Evolutionary conservation across 1,139 yeast species (phyloP).

Genomic region (Debaryomyces nepalensis): DNA sequence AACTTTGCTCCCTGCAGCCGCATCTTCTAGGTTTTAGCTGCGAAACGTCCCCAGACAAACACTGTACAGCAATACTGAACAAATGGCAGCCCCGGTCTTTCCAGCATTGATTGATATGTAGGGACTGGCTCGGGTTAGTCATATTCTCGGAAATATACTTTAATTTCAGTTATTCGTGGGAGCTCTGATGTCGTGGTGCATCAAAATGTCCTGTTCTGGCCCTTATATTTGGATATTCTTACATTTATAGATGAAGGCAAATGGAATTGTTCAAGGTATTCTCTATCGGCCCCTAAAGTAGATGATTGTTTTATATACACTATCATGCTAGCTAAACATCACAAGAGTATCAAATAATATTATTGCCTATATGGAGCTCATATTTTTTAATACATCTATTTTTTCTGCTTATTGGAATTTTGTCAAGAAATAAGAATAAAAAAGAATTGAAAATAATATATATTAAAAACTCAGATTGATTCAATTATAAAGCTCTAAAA

Average conservation of each 20-base stretch:
- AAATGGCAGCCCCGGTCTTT: no score
- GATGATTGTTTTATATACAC: not conserved
- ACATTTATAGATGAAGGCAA: not conserved
- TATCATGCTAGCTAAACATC: not conserved
- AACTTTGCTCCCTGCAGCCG: not conserved
- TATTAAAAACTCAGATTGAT: no score
- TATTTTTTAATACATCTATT: not conserved
- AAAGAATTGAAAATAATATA: no score
- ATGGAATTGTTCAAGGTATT: not conserved
- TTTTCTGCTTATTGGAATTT: constrained; percentile 6
- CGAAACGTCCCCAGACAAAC: constrained; percentile 4
- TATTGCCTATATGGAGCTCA: not conserved
- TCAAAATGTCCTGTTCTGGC: constrained; percentile 4
- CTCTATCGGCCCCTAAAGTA: not conserved
- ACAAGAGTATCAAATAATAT: not conserved
- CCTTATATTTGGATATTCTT: constrained; percentile 6
- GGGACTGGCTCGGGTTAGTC: no score
- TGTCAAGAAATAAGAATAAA: no score
- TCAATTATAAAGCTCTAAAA: no score
- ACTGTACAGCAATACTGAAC: no score
- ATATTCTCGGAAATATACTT: no score
- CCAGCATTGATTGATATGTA: no score
- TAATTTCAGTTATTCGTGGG: no score
- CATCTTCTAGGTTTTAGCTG: not conserved
- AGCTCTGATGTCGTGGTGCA: not conserved